Percentiles rank a stretch among this genome's conserved stretches.
These are phyloP conservation scores for Thalassia testudinum DNA, from an alignment of 116 monocot species.

Conservation along the genomic window DNA sequence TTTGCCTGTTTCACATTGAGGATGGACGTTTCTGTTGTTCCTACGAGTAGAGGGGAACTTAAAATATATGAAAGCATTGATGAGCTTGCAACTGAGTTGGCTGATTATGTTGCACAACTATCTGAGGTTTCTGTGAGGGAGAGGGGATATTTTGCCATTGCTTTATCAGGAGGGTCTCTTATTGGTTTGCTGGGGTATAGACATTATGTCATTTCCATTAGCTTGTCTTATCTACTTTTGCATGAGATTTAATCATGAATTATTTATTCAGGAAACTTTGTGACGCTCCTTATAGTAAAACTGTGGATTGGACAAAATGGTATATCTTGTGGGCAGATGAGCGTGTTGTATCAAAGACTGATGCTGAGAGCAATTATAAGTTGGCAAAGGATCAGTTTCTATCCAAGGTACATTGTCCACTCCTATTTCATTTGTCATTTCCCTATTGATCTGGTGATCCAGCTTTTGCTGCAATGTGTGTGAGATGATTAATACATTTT, in stretches of 20 bases:
- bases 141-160: constrained; percentile 66
- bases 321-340: too few relatives aligned
- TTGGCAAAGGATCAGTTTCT: constrained; percentile 51
- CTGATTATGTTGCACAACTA: too few relatives aligned
- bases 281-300: constrained; percentile 66
- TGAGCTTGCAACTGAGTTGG: too few relatives aligned
- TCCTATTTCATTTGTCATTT: too few relatives aligned
- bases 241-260: not conserved
- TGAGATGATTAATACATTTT: too few relatives aligned
- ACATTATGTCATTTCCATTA: not conserved
- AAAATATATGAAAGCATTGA: constrained; percentile 49
- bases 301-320: constrained; percentile 84
- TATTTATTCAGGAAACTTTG: constrained; percentile 61
- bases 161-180: constrained; percentile 68
- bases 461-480: too few relatives aligned
- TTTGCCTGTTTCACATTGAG: too few relatives aligned
- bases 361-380: too few relatives aligned
- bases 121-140: constrained; percentile 48
- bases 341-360: constrained; percentile 71
- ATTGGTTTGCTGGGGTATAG: constrained; percentile 47
- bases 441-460: too few relatives aligned
- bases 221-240: not conserved
- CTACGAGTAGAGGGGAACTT: constrained; percentile 23
- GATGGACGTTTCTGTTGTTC: constrained; percentile 22
- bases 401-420: too few relatives aligned